Evolutionary conservation across 202 grass and related monocot genomes (phyloP), one percentile per base, ranked within the genome.

Genomic region (Eragrostis tef): DNA sequence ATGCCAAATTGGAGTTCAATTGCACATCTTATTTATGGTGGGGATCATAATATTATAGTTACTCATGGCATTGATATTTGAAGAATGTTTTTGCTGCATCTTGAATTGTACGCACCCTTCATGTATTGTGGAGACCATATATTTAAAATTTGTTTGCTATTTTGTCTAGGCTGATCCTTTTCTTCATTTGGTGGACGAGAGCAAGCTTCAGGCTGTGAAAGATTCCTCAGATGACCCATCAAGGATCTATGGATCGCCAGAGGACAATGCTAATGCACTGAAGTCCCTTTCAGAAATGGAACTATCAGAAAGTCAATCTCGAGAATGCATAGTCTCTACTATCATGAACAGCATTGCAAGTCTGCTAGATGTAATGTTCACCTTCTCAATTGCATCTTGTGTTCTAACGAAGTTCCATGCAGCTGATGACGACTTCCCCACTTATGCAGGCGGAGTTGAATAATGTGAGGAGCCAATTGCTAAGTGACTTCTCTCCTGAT

Each of bases 401-500:
- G 50, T 88, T 46, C 78, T 46, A 67, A 88, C 17, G 4, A 21
- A 86, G 39, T 85, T 78, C 52, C 21, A 77, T 70, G 29, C 48
- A 49, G 64, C 50, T 65, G 48, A 64, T 85, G 19, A 74, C 71
- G 68, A 77, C 64, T 85, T 74, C 11, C 72, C 65, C 78, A 27
- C 63, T 79, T 86, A 47, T 89, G 75, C 91, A 99, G 93, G 87
- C 93, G 11, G 93, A 99, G 59, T 83, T 93, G 87, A 58, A 85
- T 66, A 87, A 45, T 62, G 83, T 99, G 89, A 92, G 81, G 85
- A 89, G 67, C 52, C 91, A 90, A 84, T 83, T 99, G 63, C 70
- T 96, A 73, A 92, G 86, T 77, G 93, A 99, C 71, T 99, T 99
- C 84, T 86, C 87, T 21, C 97, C 97, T 2, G 93, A 99, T 89